phyloP scores from a whole-genome alignment of 148 eudicot species.

The Rhododendron ferrugineum region DNA sequence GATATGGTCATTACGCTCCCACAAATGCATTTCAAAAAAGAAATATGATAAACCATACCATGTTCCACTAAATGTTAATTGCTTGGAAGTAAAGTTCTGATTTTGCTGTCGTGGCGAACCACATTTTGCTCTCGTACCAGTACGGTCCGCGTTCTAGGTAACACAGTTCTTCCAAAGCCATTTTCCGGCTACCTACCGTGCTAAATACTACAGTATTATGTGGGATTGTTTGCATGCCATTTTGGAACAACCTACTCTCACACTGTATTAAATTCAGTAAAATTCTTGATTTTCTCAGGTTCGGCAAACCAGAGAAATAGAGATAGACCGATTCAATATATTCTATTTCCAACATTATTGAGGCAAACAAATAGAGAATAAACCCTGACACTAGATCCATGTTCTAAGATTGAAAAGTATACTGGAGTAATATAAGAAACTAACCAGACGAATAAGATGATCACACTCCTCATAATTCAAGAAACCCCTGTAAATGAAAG shows the following conservation, averaged over 20 bases:
- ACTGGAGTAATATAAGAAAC: not conserved
- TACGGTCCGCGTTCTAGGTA: not conserved
- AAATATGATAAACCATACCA: not conserved
- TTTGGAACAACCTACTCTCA: not conserved
- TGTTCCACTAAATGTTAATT: not conserved
- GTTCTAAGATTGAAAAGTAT: not conserved
- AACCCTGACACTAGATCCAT: not conserved
- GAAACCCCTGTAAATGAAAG: conserved; percentile 59
- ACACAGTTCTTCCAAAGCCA: not conserved
- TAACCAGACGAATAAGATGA: conserved; percentile 70
- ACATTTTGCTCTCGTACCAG: not conserved
- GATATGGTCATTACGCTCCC: not conserved
- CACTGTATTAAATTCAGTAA: too few relatives aligned
- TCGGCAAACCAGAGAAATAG: not conserved
- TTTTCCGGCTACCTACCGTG: not conserved
- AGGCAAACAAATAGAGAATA: conserved; percentile 3
- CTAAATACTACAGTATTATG: not conserved
- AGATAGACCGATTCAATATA: not conserved
- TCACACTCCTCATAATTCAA: conserved; percentile 79
- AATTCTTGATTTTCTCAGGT: not conserved
- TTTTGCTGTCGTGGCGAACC: not conserved
- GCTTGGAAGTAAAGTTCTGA: not conserved
- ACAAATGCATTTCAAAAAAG: not conserved
- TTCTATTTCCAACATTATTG: not conserved
- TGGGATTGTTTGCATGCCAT: not conserved